Conservation (phyloP, 441 rosid species). For the Pelargonium myrrhifolium region DNA sequence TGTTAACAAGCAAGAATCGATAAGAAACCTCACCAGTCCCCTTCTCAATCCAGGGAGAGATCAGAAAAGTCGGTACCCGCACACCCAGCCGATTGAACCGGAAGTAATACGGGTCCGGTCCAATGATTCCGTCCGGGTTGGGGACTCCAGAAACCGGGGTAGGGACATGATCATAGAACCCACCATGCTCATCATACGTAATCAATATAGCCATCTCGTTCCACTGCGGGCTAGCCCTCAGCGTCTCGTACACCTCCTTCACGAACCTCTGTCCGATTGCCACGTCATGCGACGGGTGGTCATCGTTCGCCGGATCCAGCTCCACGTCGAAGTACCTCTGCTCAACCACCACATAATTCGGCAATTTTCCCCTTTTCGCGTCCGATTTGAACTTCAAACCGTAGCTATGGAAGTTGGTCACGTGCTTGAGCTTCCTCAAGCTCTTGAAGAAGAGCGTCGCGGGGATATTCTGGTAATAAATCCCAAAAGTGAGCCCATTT, state of each 20-base stretch:
- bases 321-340: constrained; percentile 80
- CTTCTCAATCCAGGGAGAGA: constrained; percentile 93
- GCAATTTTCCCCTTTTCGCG: constrained; percentile 68
- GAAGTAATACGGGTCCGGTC: constrained; percentile 88
- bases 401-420: constrained; percentile 55
- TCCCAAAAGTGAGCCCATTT: constrained; percentile 55
- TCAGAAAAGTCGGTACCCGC: constrained; percentile 88
- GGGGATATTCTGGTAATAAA: constrained; percentile 76
- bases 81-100: constrained; percentile 88
- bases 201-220: constrained; percentile 72
- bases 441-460: constrained; percentile 76
- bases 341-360: constrained; percentile 75
- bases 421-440: constrained; percentile 65
- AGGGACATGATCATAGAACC: constrained; percentile 79
- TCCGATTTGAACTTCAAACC: constrained; percentile 60
- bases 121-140: constrained; percentile 82
- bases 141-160: constrained; percentile 75
- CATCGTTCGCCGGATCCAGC: constrained; percentile 74
- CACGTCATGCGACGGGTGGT: constrained; percentile 92
- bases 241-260: constrained; percentile 78
- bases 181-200: constrained; percentile 94
- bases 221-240: constrained; percentile 92
- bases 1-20: too few relatives aligned
- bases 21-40: constrained; percentile 64
- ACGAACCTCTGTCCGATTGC: constrained; percentile 81